A percentile compares a stretch with the other conserved stretches of the same genome.
These are phyloP conservation scores for Fraxinus dipetala DNA, from an alignment of 305 asterid genomes.

Conservation along the genomic window DNA sequence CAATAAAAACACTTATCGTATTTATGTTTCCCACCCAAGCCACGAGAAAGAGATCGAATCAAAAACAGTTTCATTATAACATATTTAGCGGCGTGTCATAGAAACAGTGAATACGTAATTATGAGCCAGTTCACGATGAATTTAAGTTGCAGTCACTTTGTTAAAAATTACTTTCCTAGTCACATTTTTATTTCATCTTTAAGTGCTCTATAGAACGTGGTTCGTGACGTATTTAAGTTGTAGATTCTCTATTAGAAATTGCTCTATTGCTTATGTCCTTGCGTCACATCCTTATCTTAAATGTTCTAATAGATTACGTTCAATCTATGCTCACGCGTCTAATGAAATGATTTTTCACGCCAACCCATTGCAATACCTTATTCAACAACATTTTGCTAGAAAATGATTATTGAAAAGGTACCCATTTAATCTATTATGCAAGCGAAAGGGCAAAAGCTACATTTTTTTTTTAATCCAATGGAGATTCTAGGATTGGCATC, in stretches of 20 bases:
- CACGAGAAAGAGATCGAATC: background rate
- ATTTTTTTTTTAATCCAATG: background rate
- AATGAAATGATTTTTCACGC: background rate
- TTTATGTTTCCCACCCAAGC: background rate
- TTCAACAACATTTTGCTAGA: background rate
- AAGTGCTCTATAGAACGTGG: background rate
- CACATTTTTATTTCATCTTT: background rate
- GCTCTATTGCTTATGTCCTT: background rate
- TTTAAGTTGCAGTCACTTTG: background rate
- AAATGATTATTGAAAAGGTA: background rate
- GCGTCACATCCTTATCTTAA: background rate
- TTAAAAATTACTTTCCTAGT: background rate
- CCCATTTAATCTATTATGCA: background rate
- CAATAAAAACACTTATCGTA: background rate
- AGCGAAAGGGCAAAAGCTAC: background rate
- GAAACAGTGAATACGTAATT: background rate
- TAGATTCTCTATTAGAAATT: background rate
- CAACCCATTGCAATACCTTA: background rate
- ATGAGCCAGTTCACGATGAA: background rate
- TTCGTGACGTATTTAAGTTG: background rate
- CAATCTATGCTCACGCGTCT: background rate
- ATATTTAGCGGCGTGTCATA: background rate
- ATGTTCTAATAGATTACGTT: background rate
- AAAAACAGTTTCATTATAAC: background rate
- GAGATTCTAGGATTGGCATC: conserved; percentile 8